These are phyloP conservation scores for Dysphania ambrosioides DNA, from an alignment of 148 eudicot genomes.

Conservation along the genomic window DNA sequence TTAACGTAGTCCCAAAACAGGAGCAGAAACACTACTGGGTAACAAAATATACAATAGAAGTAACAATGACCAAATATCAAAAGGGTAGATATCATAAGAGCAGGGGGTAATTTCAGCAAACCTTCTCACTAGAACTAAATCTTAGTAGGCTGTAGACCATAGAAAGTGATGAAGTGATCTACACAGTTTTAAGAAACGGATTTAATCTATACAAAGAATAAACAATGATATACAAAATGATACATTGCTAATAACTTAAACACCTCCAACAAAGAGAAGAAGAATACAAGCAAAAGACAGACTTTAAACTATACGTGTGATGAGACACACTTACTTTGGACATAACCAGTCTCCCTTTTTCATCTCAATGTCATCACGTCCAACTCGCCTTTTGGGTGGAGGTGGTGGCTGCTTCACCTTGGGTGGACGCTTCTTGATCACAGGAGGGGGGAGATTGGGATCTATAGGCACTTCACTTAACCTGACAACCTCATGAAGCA, in stretches of 20 bases:
- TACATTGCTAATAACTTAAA: not conserved
- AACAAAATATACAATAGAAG: not conserved
- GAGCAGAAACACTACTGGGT: not conserved
- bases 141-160: not conserved
- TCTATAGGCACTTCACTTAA: conserved; percentile 94
- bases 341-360: conserved; percentile 98
- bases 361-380: conserved; percentile 94
- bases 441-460: conserved; percentile 92
- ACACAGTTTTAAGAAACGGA: not conserved
- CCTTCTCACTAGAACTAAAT: not conserved
- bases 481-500: conserved; percentile 78
- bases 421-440: conserved; percentile 78
- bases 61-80: not conserved
- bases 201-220: not conserved
- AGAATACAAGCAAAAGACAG: conserved; percentile 5
- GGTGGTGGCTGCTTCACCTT: conserved; percentile 98
- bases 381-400: conserved; percentile 81
- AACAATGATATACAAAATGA: not conserved
- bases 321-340: conserved; percentile 83
- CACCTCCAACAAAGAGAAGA: not conserved
- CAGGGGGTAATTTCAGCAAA: not conserved
- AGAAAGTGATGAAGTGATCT: not conserved
- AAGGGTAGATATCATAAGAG: not conserved
- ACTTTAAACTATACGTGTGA: conserved; percentile 1
- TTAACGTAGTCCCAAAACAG: not conserved